Conservation (phyloP, 78 protist species). For the Paratrimastix pyriformis region DNA sequence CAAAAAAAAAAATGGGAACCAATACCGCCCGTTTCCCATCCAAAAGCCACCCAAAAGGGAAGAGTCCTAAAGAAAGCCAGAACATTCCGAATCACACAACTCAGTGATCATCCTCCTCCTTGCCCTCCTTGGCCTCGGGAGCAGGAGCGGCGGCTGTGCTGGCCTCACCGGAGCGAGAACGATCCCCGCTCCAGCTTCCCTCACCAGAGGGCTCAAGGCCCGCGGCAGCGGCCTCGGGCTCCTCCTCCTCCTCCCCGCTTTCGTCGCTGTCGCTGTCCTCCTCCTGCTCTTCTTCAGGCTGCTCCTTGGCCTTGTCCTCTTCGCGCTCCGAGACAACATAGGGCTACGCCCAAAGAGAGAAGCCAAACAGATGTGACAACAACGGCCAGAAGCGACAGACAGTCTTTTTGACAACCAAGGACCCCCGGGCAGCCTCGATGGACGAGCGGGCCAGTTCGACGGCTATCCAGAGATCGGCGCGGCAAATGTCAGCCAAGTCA, state of each 20-base stretch:
- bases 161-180: not conserved
- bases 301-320: not conserved
- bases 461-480: not conserved
- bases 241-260: slow-evolving; percentile 10
- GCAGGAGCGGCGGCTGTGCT: not conserved
- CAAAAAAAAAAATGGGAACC: no score
- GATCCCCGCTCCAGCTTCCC: slow-evolving; percentile 4
- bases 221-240: not conserved
- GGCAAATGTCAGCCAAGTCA: not conserved
- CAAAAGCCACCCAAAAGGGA: no score
- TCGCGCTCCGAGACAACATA: not conserved
- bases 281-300: not conserved
- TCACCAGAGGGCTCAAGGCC: not conserved
- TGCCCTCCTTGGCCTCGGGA: not conserved
- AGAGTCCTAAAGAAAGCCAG: not conserved
- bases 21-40: no score
- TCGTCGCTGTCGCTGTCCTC: not conserved
- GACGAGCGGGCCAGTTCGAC: slow-evolving; percentile 43
- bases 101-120: slow-evolving; percentile 17
- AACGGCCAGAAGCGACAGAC: not conserved
- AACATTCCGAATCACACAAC: not conserved
- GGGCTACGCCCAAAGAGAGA: not conserved
- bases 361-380: not conserved
- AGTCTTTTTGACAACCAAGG: not conserved
- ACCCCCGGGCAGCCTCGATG: slow-evolving; percentile 34